Base-by-base conservation (phyloP, 306 rosid species). In the Rosa rugosa region DNA sequence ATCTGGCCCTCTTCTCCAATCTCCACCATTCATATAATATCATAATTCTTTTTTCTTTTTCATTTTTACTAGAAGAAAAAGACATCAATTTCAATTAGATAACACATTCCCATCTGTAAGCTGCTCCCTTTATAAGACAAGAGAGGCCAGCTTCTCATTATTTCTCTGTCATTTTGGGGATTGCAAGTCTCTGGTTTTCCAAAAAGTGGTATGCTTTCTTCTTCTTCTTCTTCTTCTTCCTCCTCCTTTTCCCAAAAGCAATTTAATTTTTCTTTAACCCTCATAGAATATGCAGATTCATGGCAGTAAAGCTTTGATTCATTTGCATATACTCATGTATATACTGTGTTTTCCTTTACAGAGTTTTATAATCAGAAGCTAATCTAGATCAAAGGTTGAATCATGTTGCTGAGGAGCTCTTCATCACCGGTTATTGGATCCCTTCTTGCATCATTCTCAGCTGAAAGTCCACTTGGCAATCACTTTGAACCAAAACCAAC, bases 341-440 rank as follows among this genome's bases (percentile, higher is more conserved):
- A 5, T 45, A 12, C 47, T 66, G 71, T 69, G 41, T 27, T 45
- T 40, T 64, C 68, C 11, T 76, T 63, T 73, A 59, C 76, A 84
- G 79, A 72, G 44, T 22, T 73, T 18, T 2, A 59, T 56, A 46
- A 16, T 3, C n/a, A 40, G 11, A 14, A 66, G 27, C 69, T 22
- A 45, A 31, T 75, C 17, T 81, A 16, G 5, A 7, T 50, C 36
- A 14, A 49, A 75, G 70, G 57, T 45, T 70, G 45, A 84, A 71
- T 7, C 50, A 93, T 95, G 99, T 3, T 95, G 84, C 92, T 95
- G 9, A 90, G 92, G 72, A 93, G 98, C 54, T 87, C 98, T 75
- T 95, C 99, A 76, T 90, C 98, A 20, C 99, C 99, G 16, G 81
- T 93, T 80, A 93, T 94, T 84, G 94, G 95, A 10, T 91, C 99